These are phyloP conservation scores for Barnettozyma sucrosica DNA, from an alignment of 805 yeast species.

Conservation along the genomic window DNA sequence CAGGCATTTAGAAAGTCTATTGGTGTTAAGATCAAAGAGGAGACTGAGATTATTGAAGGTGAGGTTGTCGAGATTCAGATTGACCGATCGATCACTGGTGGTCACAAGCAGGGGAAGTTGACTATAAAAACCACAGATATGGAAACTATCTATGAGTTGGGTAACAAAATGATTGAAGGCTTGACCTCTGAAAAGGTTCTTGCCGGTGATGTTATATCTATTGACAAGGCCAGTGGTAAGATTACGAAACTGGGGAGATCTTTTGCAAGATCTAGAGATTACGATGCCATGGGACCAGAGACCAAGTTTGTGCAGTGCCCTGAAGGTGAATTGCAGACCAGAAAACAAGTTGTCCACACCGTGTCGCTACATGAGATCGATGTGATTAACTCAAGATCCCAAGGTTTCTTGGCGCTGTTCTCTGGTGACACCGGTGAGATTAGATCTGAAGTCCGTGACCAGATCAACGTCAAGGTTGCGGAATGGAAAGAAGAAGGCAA, in stretches of 20 bases:
- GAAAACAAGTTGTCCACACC: slow-evolving; percentile 94
- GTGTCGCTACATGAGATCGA: slow-evolving; percentile 98
- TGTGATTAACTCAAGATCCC: slow-evolving; percentile 94
- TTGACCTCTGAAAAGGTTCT: slow-evolving; percentile 90
- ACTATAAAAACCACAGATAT: slow-evolving; percentile 96
- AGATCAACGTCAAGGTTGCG: slow-evolving; percentile 92
- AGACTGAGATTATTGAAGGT: slow-evolving; percentile 96
- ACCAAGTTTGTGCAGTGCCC: slow-evolving; percentile 98
- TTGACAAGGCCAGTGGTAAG: slow-evolving; percentile 93
- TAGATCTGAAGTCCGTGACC: slow-evolving; percentile 90
- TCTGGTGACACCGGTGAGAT: slow-evolving; percentile 98
- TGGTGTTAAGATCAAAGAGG: slow-evolving; percentile 93
- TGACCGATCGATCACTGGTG: slow-evolving; percentile 91
- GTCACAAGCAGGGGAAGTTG: slow-evolving; percentile 96
- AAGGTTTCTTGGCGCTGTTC: slow-evolving; percentile 92
- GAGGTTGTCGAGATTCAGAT: slow-evolving; percentile 97
- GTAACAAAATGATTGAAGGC: slow-evolving; percentile 90
- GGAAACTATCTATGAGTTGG: slow-evolving; percentile 96
- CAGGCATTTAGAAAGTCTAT: slow-evolving; percentile 95
- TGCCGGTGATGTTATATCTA: slow-evolving; percentile 94
- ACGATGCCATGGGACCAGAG: slow-evolving; percentile 98
- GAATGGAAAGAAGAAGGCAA: slow-evolving; percentile 99
- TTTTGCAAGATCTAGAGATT: slow-evolving; percentile 92
- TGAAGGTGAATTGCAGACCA: slow-evolving; percentile 95
- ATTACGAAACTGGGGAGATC: slow-evolving; percentile 93